phyloP scores from a whole-genome alignment of 2,329 filamentous ascomycete species.

The Claviceps humidiphila region DNA sequence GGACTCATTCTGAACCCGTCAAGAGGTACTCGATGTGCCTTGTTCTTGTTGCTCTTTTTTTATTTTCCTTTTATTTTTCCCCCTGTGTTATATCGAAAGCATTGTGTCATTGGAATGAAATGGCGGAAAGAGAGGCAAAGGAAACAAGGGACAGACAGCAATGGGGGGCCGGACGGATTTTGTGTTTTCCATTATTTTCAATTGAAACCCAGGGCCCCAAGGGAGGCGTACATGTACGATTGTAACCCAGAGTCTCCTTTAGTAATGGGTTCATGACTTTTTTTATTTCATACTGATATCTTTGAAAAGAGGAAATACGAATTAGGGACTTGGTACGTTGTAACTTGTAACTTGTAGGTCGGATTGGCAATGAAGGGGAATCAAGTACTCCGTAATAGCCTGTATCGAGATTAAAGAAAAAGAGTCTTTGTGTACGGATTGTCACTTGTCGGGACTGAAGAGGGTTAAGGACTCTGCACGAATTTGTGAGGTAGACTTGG shows the following conservation, averaged over 20 bases:
- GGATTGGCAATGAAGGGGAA: too few relatives aligned
- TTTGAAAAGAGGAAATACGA: slow-evolving; percentile 11
- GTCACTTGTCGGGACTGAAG: too few relatives aligned
- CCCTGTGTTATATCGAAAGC: slow-evolving; percentile 10
- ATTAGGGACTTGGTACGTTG: too few relatives aligned
- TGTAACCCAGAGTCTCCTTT: slow-evolving; percentile 12
- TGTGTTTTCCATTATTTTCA: slow-evolving; percentile 4
- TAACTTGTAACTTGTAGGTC: too few relatives aligned
- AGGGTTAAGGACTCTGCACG: too few relatives aligned
- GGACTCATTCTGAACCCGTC: slow-evolving; percentile 3
- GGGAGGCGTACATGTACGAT: slow-evolving; percentile 24
- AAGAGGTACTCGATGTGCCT: slow-evolving; percentile 1
- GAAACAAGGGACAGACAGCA: slow-evolving; percentile 4
- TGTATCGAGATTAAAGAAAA: too few relatives aligned
- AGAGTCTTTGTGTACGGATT: too few relatives aligned
- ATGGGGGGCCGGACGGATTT: slow-evolving; percentile 5
- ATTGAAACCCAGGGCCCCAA: slow-evolving; percentile 7
- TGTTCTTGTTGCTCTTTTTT: background rate
- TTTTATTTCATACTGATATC: slow-evolving; percentile 15
- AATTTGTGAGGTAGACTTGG: too few relatives aligned
- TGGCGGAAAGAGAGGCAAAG: slow-evolving; percentile 4
- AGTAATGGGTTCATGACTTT: slow-evolving; percentile 4
- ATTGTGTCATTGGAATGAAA: slow-evolving; percentile 8
- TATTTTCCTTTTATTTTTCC: background rate
- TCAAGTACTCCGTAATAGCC: too few relatives aligned